Conservation (phyloP, 108 stramenopile genomes). For the Skeletonema marinoi region DNA sequence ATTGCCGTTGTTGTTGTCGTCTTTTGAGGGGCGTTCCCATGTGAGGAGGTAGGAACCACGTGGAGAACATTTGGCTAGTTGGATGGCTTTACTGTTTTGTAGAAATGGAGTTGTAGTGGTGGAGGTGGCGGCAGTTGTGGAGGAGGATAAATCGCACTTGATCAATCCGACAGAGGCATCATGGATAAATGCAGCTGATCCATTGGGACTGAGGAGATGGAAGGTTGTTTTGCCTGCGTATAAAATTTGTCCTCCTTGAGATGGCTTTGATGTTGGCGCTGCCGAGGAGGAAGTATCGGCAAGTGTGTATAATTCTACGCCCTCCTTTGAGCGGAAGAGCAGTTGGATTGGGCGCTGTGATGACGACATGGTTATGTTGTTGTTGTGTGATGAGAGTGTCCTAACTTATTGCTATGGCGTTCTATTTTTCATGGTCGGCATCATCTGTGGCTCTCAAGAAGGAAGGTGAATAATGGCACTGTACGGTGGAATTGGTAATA, state of each 20-base stretch:
- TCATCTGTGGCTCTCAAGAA: too few relatives aligned
- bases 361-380: background rate
- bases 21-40: constrained; percentile 68
- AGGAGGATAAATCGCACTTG: constrained; percentile 36
- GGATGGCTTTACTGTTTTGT: constrained; percentile 50
- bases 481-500: background rate
- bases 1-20: constrained; percentile 43
- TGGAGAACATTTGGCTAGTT: constrained; percentile 80
- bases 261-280: background rate
- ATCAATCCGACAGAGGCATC: constrained; percentile 59
- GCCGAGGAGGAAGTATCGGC: constrained; percentile 19
- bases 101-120: constrained; percentile 30
- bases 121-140: background rate
- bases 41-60: constrained; percentile 84
- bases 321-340: constrained; percentile 75
- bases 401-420: too few relatives aligned
- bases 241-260: constrained; percentile 48
- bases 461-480: background rate
- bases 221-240: constrained; percentile 58
- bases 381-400: background rate
- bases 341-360: constrained; percentile 36
- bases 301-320: constrained; percentile 65
- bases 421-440: too few relatives aligned
- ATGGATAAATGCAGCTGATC: constrained; percentile 58
- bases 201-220: constrained; percentile 55